Conservation (phyloP, 2,329 filamentous ascomycete genomes). For the Aspergillus fijiensis region DNA sequence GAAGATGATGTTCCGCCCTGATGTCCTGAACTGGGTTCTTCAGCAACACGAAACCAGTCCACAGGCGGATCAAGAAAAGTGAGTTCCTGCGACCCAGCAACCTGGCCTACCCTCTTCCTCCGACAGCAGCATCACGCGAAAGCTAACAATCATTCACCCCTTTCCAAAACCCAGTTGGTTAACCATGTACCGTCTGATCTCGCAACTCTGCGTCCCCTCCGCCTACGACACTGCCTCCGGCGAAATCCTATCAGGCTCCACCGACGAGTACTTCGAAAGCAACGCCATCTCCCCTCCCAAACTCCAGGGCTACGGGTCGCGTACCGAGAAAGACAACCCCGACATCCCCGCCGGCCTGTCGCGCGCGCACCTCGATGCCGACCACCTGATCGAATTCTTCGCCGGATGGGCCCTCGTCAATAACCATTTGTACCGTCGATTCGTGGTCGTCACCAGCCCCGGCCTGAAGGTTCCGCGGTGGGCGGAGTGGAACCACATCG, state of each 20-base stretch:
- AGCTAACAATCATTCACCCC: not conserved
- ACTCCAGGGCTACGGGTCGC: conserved; percentile 30
- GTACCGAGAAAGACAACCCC: conserved; percentile 24
- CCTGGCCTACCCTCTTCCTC: not conserved
- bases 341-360: conserved; percentile 27
- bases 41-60: conserved; percentile 22
- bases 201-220: conserved; percentile 14
- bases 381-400: conserved; percentile 42
- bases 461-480: conserved; percentile 25
- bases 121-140: not conserved
- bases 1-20: conserved; percentile 42
- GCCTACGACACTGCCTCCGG: not conserved
- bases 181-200: conserved; percentile 31
- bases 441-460: conserved; percentile 30
- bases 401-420: conserved; percentile 39
- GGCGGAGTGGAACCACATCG: conserved; percentile 32
- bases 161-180: conserved; percentile 21
- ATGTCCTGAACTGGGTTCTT: conserved; percentile 37
- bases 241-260: conserved; percentile 23
- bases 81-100: conserved; percentile 2
- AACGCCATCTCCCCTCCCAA: conserved; percentile 30
- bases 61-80: conserved; percentile 19
- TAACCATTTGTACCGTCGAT: conserved; percentile 32
- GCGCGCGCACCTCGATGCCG: conserved; percentile 31
- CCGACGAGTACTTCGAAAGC: conserved; percentile 25